These are phyloP conservation scores for Cyclostephanos invisitatus DNA, from an alignment of 108 stramenopile species.

Conservation along the genomic window DNA sequence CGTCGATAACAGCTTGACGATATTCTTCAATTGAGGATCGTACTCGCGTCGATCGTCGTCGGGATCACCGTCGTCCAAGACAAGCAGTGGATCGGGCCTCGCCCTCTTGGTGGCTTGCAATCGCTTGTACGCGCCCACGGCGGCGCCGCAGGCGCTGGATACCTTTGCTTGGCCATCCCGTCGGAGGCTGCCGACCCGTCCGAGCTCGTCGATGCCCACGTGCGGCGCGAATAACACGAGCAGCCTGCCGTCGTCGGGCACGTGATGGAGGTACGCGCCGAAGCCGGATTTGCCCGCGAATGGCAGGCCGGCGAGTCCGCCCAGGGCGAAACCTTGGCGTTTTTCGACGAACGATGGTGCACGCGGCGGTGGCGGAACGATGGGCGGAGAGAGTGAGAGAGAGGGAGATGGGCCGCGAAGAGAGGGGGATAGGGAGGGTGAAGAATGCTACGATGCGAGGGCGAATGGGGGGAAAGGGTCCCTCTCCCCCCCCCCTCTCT, in stretches of 20 bases:
- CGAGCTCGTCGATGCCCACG: slow-evolving; percentile 37
- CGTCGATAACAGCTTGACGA: slow-evolving; percentile 21
- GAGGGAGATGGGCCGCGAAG: too few species aligned
- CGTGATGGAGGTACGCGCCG: slow-evolving; percentile 46
- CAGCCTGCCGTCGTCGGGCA: slow-evolving; percentile 38
- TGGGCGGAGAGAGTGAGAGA: too few species aligned
- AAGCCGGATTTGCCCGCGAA: slow-evolving; percentile 51
- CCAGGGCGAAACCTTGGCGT: slow-evolving; percentile 36
- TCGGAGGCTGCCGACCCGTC: slow-evolving; percentile 29
- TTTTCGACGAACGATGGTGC: too few species aligned
- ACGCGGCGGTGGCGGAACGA: too few species aligned
- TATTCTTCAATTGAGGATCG: slow-evolving; percentile 35
- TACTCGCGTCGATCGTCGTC: not conserved
- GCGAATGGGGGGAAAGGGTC: not conserved
- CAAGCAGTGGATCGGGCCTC: not conserved
- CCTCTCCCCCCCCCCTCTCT: too few species aligned
- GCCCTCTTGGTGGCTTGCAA: slow-evolving; percentile 11
- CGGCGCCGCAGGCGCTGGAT: slow-evolving; percentile 44
- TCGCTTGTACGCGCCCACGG: slow-evolving; percentile 40
- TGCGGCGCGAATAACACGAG: slow-evolving; percentile 46
- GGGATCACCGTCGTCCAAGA: not conserved
- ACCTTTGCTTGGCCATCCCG: slow-evolving; percentile 30
- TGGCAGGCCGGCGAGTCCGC: slow-evolving; percentile 44
- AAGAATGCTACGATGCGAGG: too few species aligned
- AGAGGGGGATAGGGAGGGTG: too few species aligned